phyloP scores from a whole-genome alignment of 2,329 filamentous ascomycete genomes.

The Claviceps pazoutovae region DNA sequence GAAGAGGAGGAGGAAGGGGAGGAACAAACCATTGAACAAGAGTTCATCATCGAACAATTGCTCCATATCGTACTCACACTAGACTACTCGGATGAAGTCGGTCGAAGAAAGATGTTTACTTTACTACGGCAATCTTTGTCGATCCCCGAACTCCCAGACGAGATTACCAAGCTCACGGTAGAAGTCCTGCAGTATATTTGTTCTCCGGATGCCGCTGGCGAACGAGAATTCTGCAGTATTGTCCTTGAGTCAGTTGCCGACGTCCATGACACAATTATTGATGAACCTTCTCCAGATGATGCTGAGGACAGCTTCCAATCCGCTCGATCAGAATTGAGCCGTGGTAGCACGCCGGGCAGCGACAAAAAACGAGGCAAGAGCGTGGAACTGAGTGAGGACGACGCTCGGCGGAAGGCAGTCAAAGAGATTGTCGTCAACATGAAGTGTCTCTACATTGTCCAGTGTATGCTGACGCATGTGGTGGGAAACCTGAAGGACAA shows the following conservation, averaged over 20 bases:
- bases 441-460: constrained; percentile 93
- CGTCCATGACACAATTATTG: constrained; percentile 85
- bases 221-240: constrained; percentile 70
- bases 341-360: constrained; percentile 42
- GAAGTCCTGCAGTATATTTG: constrained; percentile 75
- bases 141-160: constrained; percentile 76
- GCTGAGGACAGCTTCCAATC: constrained; percentile 76
- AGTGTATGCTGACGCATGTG: constrained; percentile 94
- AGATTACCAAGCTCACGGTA: constrained; percentile 77
- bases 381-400: constrained; percentile 44
- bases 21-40: constrained; percentile 75
- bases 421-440: constrained; percentile 93
- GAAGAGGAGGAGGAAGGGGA: constrained; percentile 48
- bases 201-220: constrained; percentile 56
- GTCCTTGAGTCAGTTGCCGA: constrained; percentile 91
- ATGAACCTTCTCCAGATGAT: constrained; percentile 45
- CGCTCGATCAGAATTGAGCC: constrained; percentile 71
- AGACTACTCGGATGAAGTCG: constrained; percentile 96
- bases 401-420: constrained; percentile 60
- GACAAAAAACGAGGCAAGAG: constrained; percentile 27
- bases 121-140: constrained; percentile 76
- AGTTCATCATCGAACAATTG: constrained; percentile 92
- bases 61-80: constrained; percentile 83
- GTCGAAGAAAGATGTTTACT: constrained; percentile 88
- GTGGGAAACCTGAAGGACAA: constrained; percentile 78